phyloP scores from a whole-genome alignment of 2,329 filamentous ascomycete genomes.

The Cryphonectria naterciae region DNA sequence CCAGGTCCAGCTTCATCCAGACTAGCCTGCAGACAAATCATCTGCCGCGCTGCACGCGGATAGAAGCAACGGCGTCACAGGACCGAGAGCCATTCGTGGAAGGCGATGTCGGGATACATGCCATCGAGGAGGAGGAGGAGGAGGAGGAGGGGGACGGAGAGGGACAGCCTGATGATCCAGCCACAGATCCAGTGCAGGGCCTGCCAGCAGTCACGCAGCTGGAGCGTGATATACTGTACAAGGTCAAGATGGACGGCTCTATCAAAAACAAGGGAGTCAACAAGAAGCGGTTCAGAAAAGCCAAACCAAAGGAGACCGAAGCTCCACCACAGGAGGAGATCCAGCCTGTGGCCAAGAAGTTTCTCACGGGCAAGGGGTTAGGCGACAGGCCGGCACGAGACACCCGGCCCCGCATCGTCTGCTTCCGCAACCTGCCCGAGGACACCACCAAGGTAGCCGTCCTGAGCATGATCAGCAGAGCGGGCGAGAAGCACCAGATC shows the following conservation, averaged over 20 bases:
- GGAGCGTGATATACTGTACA: background rate
- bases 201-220: background rate
- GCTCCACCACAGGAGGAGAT: background rate
- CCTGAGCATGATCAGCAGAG: background rate
- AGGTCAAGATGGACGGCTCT: background rate
- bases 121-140: background rate
- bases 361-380: background rate
- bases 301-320: background rate
- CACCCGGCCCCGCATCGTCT: background rate
- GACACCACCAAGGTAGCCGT: background rate
- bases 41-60: background rate
- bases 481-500: background rate
- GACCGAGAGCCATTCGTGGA: background rate
- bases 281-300: background rate
- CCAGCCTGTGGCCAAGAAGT: background rate
- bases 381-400: background rate
- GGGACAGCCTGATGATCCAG: background rate
- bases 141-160: background rate
- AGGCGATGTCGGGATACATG: background rate
- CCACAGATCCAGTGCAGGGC: background rate
- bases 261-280: background rate
- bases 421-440: background rate
- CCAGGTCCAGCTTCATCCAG: background rate
- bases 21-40: background rate
- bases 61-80: background rate